Conservation (phyloP, 2,329 filamentous ascomycete species). For the Apiospora kogelbergensis region DNA sequence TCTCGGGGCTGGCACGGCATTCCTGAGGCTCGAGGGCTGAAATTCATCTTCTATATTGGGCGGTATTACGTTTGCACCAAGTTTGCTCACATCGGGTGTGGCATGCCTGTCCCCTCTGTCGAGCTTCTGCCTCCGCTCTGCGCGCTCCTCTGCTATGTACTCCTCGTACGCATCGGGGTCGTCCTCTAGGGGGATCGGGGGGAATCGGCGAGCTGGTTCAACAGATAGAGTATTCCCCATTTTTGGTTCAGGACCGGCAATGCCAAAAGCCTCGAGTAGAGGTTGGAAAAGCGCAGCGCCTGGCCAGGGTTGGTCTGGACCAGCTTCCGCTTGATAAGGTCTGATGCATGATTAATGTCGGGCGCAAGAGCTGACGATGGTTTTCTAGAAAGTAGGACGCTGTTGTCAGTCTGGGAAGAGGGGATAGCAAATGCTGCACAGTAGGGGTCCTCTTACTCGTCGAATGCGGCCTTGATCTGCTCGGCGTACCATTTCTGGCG, state of each 20-base stretch:
- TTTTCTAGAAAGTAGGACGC: constrained; percentile 36
- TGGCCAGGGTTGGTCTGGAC: constrained; percentile 76
- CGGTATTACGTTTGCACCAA: not conserved
- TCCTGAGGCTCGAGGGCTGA: constrained; percentile 6
- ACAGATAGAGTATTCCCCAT: constrained; percentile 92
- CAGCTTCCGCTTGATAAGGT: constrained; percentile 87
- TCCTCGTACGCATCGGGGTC: constrained; percentile 32
- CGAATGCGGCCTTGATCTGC: constrained; percentile 14
- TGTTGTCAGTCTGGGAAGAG: not conserved
- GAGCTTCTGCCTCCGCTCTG: constrained; percentile 20
- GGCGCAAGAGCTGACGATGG: constrained; percentile 57
- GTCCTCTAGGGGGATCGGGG: constrained; percentile 55
- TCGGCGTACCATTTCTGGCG: constrained; percentile 15
- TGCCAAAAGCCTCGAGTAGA: constrained; percentile 86
- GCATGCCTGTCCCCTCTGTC: constrained; percentile 19
- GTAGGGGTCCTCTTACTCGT: constrained; percentile 8
- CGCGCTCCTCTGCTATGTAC: constrained; percentile 29
- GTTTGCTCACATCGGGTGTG: constrained; percentile 19
- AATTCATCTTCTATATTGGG: constrained; percentile 8
- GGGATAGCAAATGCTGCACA: no score
- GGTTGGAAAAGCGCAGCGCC: constrained; percentile 82
- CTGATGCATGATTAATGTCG: constrained; percentile 87
- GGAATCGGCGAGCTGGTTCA: constrained; percentile 78
- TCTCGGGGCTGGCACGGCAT: not conserved
- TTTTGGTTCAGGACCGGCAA: constrained; percentile 92